phyloP scores from a whole-genome alignment of 106 monocot species.

The Agapanthus africanus region DNA sequence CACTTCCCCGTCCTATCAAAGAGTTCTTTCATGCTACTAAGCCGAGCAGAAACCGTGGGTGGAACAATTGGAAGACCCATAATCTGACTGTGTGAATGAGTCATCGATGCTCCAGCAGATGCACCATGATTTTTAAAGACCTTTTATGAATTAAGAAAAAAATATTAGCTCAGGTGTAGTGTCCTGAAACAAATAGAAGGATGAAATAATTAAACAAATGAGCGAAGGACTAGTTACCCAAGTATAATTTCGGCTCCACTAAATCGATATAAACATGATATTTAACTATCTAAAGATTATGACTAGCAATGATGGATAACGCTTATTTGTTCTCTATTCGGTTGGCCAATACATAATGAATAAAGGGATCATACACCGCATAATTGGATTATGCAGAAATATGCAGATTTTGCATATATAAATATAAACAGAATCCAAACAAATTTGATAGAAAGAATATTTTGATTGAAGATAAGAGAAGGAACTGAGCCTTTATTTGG shows the following conservation, averaged over 20 bases:
- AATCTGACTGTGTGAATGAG: slow-evolving; percentile 96
- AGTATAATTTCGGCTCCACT: not conserved
- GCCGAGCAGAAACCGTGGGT: slow-evolving; percentile 47
- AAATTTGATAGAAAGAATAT: no score
- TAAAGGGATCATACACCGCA: no score
- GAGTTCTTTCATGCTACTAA: slow-evolving; percentile 56
- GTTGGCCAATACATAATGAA: no score
- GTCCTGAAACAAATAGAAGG: not conserved
- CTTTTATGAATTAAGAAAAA: slow-evolving; percentile 20
- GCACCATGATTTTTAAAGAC: slow-evolving; percentile 96
- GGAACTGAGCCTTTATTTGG: no score
- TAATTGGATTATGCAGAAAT: no score
- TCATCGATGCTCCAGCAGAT: slow-evolving; percentile 93
- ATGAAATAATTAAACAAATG: no score
- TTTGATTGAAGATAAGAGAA: no score
- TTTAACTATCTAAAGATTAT: not conserved
- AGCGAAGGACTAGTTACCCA: no score
- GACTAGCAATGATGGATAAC: no score
- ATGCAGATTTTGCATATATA: no score
- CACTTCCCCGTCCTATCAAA: slow-evolving; percentile 62
- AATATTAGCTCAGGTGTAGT: not conserved
- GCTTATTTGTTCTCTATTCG: no score
- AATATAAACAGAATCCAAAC: no score
- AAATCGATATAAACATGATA: not conserved
- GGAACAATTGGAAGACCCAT: slow-evolving; percentile 83